Evolutionary conservation across 768 basidiomycete species (phyloP), one percentile per base, ranked within the genome.

Genomic region (Trametes meyenii): DNA sequence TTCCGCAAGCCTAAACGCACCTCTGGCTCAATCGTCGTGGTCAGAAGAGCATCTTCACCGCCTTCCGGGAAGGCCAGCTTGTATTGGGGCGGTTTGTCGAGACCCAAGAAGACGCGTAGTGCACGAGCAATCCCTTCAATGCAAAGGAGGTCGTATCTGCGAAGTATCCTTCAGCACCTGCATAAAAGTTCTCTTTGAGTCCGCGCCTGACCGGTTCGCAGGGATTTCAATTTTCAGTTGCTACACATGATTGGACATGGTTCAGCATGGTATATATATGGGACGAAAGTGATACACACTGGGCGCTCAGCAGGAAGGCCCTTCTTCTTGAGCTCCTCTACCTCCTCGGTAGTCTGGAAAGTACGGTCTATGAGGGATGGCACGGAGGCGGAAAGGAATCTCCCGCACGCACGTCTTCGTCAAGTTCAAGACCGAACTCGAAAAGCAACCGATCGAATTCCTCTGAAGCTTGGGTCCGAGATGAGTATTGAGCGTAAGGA

Each of bases 191-290:
- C 23, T 23, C 14, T 23, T 38, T 35, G 24, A 11, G 17, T 51
- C 1, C 21, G 45, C 11, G 16, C 54, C 68, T 24, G 23, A 85
- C 94, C 95, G 88, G 75, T 99, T 99, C n/a, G 97, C 97, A 46
- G 97, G 96, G 45, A 98, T 84, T 75, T 99, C 97, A 69, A 99
- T 97, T 83, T 98, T 99, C 69, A 99, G 80, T 92, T 97, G 94
- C 88, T 98, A 70, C 17, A 39, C 36, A 13, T 17, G 13, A 12
- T 10, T 17, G 55, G 3, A 33, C 29, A 59, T 65, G 69, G 45
- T 59, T 60, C 36, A 66, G 50, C 55, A 39, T 2, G 55, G 35
- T 43, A 14, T 40, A 19, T 38, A 26, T 24, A 17, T 19, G 50
- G 35, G 29, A 35, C 63, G 43, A 36, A 42, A 42, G 26, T 19